phyloP scores from a whole-genome alignment of 2,329 filamentous ascomycete species.

The Cordyceps pruinosa region DNA sequence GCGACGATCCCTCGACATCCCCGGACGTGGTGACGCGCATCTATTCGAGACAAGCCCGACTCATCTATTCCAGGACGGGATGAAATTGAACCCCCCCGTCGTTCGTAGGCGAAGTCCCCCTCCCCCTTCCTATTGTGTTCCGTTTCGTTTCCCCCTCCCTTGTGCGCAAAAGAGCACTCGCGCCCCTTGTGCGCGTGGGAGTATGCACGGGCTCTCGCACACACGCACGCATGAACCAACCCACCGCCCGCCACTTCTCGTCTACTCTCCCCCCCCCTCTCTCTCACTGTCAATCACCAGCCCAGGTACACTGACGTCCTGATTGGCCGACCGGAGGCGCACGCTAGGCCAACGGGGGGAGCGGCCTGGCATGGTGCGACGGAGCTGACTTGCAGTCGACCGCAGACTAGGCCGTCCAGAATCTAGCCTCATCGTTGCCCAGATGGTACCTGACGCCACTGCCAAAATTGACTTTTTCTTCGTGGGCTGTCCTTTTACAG shows the following conservation, averaged over 20 bases:
- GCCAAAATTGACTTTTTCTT: no score
- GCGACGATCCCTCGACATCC: neutral
- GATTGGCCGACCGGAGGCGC: neutral
- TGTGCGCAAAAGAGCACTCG: neutral
- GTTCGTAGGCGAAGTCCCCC: no score
- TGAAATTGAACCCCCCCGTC: neutral
- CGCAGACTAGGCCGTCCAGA: neutral
- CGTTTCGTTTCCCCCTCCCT: neutral
- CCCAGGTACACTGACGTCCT: neutral
- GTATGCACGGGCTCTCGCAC: neutral
- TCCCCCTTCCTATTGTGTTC: no score
- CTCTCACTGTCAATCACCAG: neutral
- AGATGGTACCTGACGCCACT: constrained; percentile 6
- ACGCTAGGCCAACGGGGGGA: neutral
- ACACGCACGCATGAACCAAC: no score
- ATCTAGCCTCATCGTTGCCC: neutral
- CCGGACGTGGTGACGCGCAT: neutral
- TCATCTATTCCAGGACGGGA: neutral
- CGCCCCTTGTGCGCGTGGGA: neutral
- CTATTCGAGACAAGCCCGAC: neutral
- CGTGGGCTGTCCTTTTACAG: no score
- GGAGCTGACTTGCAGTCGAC: neutral
- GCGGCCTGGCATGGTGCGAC: constrained; percentile 1
- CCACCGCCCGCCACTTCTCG: neutral
- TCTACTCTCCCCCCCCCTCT: neutral